phyloP scores from a whole-genome alignment of 1,139 yeast genomes.

The Meyerozyma carpophila region DNA sequence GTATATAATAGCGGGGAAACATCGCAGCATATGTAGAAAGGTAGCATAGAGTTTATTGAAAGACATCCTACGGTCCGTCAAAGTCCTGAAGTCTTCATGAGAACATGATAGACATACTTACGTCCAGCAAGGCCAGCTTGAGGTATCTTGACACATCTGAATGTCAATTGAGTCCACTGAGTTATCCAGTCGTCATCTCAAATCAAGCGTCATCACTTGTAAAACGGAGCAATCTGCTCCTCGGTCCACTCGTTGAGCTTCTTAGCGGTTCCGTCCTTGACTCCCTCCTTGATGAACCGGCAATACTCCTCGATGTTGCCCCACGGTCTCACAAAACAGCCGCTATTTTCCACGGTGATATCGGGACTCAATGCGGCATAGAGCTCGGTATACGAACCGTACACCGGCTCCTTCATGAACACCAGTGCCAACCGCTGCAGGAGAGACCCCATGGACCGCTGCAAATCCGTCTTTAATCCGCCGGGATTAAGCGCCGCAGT shows the following conservation, averaged over 20 bases:
- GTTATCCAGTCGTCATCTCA: no score
- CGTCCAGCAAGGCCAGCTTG: no score
- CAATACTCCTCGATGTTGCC: background rate
- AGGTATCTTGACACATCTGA: no score
- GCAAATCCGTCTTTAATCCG: conserved; percentile 33
- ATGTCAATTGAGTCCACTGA: no score
- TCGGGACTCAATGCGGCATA: conserved; percentile 19
- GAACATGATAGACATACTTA: no score
- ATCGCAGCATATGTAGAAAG: no score
- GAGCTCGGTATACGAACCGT: conserved; percentile 19
- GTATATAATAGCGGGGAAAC: no score
- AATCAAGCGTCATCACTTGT: no score
- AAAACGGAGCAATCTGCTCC: background rate
- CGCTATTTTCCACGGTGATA: conserved; percentile 6
- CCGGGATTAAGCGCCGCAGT: conserved; percentile 48
- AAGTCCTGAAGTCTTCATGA: no score
- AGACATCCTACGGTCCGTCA: no score
- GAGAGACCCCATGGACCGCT: conserved; percentile 17
- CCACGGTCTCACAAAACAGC: background rate
- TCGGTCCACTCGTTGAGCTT: conserved; percentile 1
- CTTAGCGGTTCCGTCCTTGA: background rate
- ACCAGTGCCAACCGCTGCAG: background rate
- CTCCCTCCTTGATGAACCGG: background rate
- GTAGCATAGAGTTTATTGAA: no score
- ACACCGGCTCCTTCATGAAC: background rate